Evolutionary conservation across 2,329 filamentous ascomycete species (phyloP), one percentile per base, ranked within the genome.

Genomic region (Botrytis fabae): DNA sequence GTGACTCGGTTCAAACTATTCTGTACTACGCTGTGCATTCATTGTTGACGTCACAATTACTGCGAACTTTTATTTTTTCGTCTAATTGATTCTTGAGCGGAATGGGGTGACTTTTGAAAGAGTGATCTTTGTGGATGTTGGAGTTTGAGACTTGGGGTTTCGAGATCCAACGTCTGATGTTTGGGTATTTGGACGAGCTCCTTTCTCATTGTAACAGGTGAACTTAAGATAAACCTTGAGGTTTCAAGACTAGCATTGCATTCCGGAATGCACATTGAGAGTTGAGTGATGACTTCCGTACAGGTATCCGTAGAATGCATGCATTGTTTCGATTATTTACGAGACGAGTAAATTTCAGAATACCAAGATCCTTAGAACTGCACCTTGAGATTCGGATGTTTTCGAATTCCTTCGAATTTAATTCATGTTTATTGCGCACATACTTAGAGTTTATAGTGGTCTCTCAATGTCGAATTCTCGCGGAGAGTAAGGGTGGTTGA

Each of bases 241-340:
- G 6, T n/a, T n/a, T 2, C 51, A 28, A 57, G n/a, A 9, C 14
- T 18, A 9, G 14, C 28, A 18, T 28, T 2, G 3, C 1, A 18
- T 57, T 18, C 16, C 7, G 2, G 7, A 57, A 18, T n/a, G 2
- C 51, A 10, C 6, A 1, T n/a, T 0, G 14, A 18, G 9, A 28
- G 14, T 57, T 8, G 51, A 57, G 7, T 0, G 6, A 0, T 7
- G 3, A 28, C 6, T 54, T 2, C 3, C 6, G 16, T 8, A 18
- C 5, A 7, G 6, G 8, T 2, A 54, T 5, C 4, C 3, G 12
- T 16, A n/a, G 12, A n/a, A n/a, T 54, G 1, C 14, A 14, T 28
- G 6, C n/a, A n/a, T 51, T 38, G 1, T 38, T 6, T 8, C 7
- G 7, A 38, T 38, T 6, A 1, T 38, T 9, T 7, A 38, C 1